Evolutionary conservation across 257 asterid genomes (phyloP), one percentile per base, ranked within the genome.

Genomic region (Orobanche coerulescens): DNA sequence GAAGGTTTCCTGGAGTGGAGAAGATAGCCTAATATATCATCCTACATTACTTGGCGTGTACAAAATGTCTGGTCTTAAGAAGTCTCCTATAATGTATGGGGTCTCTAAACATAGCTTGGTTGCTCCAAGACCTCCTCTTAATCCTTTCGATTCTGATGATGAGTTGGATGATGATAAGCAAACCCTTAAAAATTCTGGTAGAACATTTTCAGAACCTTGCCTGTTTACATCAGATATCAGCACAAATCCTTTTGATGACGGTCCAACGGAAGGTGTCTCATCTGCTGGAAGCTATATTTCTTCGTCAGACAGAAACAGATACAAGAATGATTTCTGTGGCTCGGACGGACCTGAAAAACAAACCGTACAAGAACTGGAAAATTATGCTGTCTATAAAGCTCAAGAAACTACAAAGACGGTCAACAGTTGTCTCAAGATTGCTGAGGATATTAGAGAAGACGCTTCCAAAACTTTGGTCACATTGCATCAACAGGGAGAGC

Each of bases 401-500:
- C 90, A 89, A 73, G 95, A 89, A 64, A 87, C 92, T 39, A 89
- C 99, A 19, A 76, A 79, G 54, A 62, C 78, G 12, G 95, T 80
- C 51, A 82, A 87, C 20, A 65, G 72, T 62, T 84, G 97, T 76
- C 79, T 93, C 67, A 93, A 85, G 86, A 78, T 93, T 73, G 99
- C 95, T 4, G 96, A 84, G 75, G 97, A 83, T 61, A 90, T 93
- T 25, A 77, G 97, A 65, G 93, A 89, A 77, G 92, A 79, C 74
- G 96, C 90, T 57, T 83, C 97, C 30, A 85, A 81, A 67, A 93
- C 96, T 34, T 60, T 93, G 78, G 85, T 83, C 22, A 80, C 84
- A 46, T 60, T 93, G 69, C 97, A 93, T 81, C 96, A 89, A 31
- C 99, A 93, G 73, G 99, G 99, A 58, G 97, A 93, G 76, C 96